These are phyloP conservation scores for Tubosaeta brunneosetosa DNA, from an alignment of 768 basidiomycete species.

Conservation along the genomic window DNA sequence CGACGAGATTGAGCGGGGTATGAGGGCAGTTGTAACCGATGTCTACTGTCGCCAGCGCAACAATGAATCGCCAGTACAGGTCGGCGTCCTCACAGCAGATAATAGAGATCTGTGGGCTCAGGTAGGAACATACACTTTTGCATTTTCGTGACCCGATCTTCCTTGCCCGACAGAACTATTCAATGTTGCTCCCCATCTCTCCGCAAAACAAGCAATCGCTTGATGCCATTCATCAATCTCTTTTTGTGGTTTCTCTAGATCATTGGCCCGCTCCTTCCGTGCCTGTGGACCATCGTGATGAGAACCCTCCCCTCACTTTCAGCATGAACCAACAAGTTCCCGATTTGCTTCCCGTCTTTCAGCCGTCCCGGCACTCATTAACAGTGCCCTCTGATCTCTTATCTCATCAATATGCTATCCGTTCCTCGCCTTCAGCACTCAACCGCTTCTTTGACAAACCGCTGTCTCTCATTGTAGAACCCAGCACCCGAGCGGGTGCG, in stretches of 20 bases:
- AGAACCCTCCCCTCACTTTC: slow-evolving; percentile 31
- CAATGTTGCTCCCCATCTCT: slow-evolving; percentile 63
- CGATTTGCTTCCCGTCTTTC: background rate
- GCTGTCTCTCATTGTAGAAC: slow-evolving; percentile 77
- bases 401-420: slow-evolving; percentile 70
- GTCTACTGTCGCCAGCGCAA: slow-evolving; percentile 44
- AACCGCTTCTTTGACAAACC: slow-evolving; percentile 94
- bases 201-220: slow-evolving; percentile 58
- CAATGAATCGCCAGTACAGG: slow-evolving; percentile 54
- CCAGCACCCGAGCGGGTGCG: slow-evolving; percentile 77
- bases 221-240: slow-evolving; percentile 61
- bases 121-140: slow-evolving; percentile 38
- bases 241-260: slow-evolving; percentile 81
- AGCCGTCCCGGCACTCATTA: slow-evolving; percentile 8
- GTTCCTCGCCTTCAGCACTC: slow-evolving; percentile 57
- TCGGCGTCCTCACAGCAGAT: slow-evolving; percentile 76
- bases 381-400: slow-evolving; percentile 39
- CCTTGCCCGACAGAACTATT: slow-evolving; percentile 48
- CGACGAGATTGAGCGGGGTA: slow-evolving; percentile 40
- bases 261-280: slow-evolving; percentile 46
- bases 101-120: slow-evolving; percentile 77
- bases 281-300: slow-evolving; percentile 17
- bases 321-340: slow-evolving; percentile 20
- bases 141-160: background rate
- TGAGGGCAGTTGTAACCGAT: slow-evolving; percentile 51